These are phyloP conservation scores for Claviceps sorghi DNA, from an alignment of 2,329 filamentous ascomycete species.

Conservation along the genomic window DNA sequence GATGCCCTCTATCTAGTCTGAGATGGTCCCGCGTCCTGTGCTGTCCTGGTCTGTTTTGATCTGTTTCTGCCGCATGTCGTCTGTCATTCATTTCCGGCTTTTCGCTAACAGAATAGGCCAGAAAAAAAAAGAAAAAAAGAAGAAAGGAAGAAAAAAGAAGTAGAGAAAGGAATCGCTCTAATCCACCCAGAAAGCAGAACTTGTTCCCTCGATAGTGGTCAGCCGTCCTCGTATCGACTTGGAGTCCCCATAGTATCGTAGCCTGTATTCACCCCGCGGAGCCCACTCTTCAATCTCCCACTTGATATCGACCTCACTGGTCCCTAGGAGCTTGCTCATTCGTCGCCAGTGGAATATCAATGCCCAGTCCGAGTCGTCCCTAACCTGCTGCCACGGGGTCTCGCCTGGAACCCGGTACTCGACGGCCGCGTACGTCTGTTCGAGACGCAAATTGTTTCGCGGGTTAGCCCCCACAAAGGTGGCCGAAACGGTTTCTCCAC, in stretches of 20 bases:
- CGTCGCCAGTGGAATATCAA: constrained; percentile 68
- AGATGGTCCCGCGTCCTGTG: no score
- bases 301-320: constrained; percentile 57
- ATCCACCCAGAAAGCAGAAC: constrained; percentile 31
- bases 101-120: no score
- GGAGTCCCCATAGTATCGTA: constrained; percentile 69
- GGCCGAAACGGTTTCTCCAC: constrained; percentile 46
- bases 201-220: constrained; percentile 52
- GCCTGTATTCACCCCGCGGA: constrained; percentile 50
- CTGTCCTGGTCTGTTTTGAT: no score
- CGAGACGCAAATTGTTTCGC: constrained; percentile 67
- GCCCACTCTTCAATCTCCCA: constrained; percentile 62
- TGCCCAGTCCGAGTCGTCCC: constrained; percentile 71
- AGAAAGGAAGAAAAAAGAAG: background rate
- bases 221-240: constrained; percentile 49
- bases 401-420: constrained; percentile 30
- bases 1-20: no score
- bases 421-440: constrained; percentile 62
- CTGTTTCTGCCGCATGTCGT: no score
- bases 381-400: constrained; percentile 46
- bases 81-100: background rate
- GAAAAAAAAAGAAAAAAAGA: background rate
- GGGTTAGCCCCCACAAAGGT: constrained; percentile 79
- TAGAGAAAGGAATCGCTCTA: constrained; percentile 1
- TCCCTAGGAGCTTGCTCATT: constrained; percentile 53